A percentile compares a stretch with the other conserved stretches of the same genome.
Evolutionary conservation across 371 early-diverging fungal species (phyloP).

Genomic region (Mortierella sp.): DNA sequence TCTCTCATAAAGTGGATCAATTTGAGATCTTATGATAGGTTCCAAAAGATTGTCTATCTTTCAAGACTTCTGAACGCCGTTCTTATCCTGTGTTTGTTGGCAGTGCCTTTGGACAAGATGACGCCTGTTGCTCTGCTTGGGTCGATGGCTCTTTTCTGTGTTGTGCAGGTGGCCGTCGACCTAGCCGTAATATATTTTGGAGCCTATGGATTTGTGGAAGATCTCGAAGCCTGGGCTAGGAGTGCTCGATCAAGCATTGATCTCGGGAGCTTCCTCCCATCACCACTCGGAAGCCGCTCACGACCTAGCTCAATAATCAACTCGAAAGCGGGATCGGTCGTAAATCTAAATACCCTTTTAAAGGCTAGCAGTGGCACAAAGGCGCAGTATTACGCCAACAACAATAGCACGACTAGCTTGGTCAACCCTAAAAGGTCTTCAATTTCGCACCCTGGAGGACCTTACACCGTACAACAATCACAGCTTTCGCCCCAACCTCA

Average conservation of each 20-base stretch:
- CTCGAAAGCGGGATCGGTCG: constrained; percentile 26
- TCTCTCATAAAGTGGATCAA: constrained; percentile 57
- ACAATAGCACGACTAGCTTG: constrained; percentile 13
- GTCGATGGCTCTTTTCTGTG: constrained; percentile 64
- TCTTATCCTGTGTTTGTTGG: constrained; percentile 63
- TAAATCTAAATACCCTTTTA: constrained; percentile 8
- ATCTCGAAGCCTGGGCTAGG: constrained; percentile 42
- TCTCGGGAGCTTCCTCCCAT: constrained; percentile 31
- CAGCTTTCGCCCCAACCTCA: constrained; percentile 30
- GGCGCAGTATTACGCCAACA: not conserved
- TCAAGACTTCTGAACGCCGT: constrained; percentile 64
- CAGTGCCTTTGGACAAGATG: constrained; percentile 56
- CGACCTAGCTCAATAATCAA: constrained; percentile 17
- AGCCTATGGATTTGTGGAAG: constrained; percentile 46
- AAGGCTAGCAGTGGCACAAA: not conserved
- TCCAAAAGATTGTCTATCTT: constrained; percentile 59
- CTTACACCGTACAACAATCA: constrained; percentile 9
- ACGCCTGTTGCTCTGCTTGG: constrained; percentile 62
- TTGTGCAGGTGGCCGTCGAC: constrained; percentile 58
- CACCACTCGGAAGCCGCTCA: constrained; percentile 35
- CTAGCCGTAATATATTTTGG: constrained; percentile 50
- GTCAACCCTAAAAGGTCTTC: constrained; percentile 2
- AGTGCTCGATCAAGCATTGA: constrained; percentile 44
- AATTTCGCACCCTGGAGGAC: not conserved
- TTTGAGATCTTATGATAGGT: constrained; percentile 41